Base-by-base conservation (phyloP, 441 rosid genomes). In the Euphorbia neoarborescens region DNA sequence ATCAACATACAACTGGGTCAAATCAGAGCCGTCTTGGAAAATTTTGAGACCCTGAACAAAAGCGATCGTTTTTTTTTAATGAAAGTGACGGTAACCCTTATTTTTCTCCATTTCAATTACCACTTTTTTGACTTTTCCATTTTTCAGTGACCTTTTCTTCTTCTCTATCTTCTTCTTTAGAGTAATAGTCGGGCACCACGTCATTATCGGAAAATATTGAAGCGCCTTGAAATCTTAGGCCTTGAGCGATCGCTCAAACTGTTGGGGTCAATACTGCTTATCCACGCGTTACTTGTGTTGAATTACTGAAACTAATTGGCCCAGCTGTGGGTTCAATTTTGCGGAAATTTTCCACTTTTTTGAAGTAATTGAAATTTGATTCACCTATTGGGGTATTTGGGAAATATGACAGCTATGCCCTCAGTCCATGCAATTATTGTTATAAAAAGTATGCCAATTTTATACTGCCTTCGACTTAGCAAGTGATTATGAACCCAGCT, bases 351-450 rank as follows among this genome's bases (percentile, higher is more conserved):
- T 86, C 87, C 11, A 87, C 83, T 65, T 84, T 83, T 61, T 76
- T 85, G 81, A 94, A 91, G 75, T 94, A 87, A 1, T 74, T 73
- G 71, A 80, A 94, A 37, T 80, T 91, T 17, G 79, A 65, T 25
- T 91, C 90, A 13, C 93, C 97, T 0, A 73, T 65, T 61, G 81
- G 60, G 35, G 89, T 84, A 51, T 71, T 3, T 0, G 98, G 96
- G 67, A 94, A 94, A 56, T 46, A 81, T 15, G 10, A 93, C 89
- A 2, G 75, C 15, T 32, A 95, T 91, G 71, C 83, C 84, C 68
- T 95, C 81, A 72, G 88, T 73, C 98, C 97, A 94, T 28, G 98
- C 91, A 59, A 90, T 38, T 8, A 82, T 65, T 2, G 98, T 91
- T 6, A 90, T 87, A 40, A 87, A 84, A 1, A 89, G 59, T 34